Percentiles rank a stretch among this genome's conserved stretches.
Conservation (phyloP, 768 basidiomycete genomes). For the Boletus eberwhitei region DNA sequence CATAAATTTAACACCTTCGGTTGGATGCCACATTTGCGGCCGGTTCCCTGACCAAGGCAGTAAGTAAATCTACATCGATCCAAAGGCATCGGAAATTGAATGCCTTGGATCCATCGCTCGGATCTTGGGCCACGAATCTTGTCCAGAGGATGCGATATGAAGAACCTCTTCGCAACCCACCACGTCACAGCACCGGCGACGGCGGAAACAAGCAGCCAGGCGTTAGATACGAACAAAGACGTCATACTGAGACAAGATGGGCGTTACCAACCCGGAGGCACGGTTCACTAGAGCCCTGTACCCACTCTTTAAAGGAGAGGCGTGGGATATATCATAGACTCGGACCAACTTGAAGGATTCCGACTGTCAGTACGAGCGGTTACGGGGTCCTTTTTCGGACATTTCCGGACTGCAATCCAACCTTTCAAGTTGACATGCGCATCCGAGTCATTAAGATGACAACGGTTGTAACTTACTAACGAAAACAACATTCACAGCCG, state of each 20-base stretch:
- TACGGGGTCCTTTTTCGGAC: too few relatives aligned
- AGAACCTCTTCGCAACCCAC: background rate
- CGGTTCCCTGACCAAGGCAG: background rate
- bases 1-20: background rate
- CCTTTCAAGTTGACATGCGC: too few relatives aligned
- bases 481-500: too few relatives aligned
- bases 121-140: background rate
- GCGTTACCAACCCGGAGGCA: background rate
- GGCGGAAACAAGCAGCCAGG: background rate
- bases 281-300: background rate
- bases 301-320: background rate
- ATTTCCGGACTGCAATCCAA: too few relatives aligned
- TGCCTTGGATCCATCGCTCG: conserved; percentile 1
- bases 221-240: background rate
- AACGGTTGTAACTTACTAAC: too few relatives aligned
- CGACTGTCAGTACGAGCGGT: too few relatives aligned
- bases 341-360: too few relatives aligned
- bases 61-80: background rate
- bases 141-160: background rate
- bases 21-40: conserved; percentile 1
- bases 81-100: too few relatives aligned
- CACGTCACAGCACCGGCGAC: background rate
- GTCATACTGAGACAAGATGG: background rate
- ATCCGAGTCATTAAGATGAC: too few relatives aligned
- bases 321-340: background rate